phyloP scores from a whole-genome alignment of 352 stramenopile genomes.

The Chrysophaeum taylorii region DNA sequence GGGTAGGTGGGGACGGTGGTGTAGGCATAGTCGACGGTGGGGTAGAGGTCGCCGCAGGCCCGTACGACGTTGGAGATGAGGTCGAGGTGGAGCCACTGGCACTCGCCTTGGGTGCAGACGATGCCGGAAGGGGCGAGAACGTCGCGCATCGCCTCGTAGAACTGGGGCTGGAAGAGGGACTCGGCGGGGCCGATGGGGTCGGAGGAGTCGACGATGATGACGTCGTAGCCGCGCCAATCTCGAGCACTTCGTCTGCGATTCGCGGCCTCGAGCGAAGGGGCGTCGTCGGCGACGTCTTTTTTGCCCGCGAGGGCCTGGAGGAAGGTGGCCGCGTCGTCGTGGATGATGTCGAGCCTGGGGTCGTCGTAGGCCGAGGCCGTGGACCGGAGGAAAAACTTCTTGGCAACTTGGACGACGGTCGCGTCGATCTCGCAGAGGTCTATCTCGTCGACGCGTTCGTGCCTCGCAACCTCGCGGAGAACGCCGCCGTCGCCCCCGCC shows the following conservation, averaged over 20 bases:
- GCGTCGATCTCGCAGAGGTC: constrained; percentile 58
- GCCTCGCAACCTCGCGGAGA: constrained; percentile 75
- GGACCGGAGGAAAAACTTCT: constrained; percentile 70
- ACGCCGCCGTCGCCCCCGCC: constrained; percentile 91
- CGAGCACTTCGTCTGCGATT: neutral
- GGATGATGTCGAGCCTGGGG: constrained; percentile 43
- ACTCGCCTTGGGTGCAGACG: constrained; percentile 83
- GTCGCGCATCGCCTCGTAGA: constrained; percentile 68
- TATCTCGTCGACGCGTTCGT: constrained; percentile 77
- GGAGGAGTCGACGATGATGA: constrained; percentile 92
- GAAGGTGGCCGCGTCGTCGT: constrained; percentile 77
- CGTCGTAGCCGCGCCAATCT: constrained; percentile 67
- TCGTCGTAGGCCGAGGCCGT: constrained; percentile 26
- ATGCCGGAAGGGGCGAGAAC: constrained; percentile 38
- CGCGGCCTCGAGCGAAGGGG: constrained; percentile 22
- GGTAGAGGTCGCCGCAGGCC: constrained; percentile 74
- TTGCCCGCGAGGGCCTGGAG: constrained; percentile 48
- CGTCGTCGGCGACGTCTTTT: constrained; percentile 21
- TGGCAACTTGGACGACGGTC: constrained; percentile 35
- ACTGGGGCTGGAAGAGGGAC: constrained; percentile 82
- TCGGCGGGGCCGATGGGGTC: constrained; percentile 86
- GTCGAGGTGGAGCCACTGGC: constrained; percentile 93
- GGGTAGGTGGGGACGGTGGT: constrained; percentile 98
- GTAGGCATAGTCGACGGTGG: constrained; percentile 93
- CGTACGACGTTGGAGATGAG: constrained; percentile 86